Base-by-base conservation (phyloP, 345 rosid species). In the Hypericum androsaemum region DNA sequence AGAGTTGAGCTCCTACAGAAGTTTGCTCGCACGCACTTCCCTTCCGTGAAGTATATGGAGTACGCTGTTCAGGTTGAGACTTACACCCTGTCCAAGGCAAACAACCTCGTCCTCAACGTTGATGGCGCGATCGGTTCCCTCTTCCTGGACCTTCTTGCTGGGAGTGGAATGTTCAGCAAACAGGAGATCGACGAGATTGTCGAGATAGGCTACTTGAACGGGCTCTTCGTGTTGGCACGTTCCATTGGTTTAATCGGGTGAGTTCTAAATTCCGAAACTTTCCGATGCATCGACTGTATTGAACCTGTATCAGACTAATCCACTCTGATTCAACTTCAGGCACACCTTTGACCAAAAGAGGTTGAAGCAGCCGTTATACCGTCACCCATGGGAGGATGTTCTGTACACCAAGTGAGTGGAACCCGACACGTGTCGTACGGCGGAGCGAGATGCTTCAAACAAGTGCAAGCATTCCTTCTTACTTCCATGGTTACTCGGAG, bases 331-430 rank as follows among this genome's bases (percentile, higher is more conserved):
- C 10, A 5, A 16, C 14, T 54, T 47, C 68, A 87, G 96, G 77
- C 98, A 92, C 58, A 83, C 95, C 7, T 92, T 92, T 7, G 96
- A 92, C 64, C 95, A 88, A 75, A 88, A 88, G 95, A 80, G 96
- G 65, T 44, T 92, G 86, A 92, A 92, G 69, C 94, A 88, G 68
- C 97, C 98, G 43, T 77, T 88, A 15, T 92, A 83, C 71, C 81
- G 97, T 53, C 95, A 88, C 66, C 97, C 97, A n/a, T 88, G 96
- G 96, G 98, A 88, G 67, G 98, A 88, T 67, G 96, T 88, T 54
- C 84, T 92, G 71, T 92, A 88, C 79, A 83, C 95, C 77, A 92
- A 88, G 89, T 92, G 69, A 83, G 11, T 39, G 41, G 37, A 39
- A 43, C 41, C 1, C 43, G 0, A 0, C 10, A 22, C 60, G 47